Percentiles rank a stretch among this genome's conserved stretches.
Conservation (phyloP, 1,284 basidiomycete species). For the Trichosporon ovoides region DNA sequence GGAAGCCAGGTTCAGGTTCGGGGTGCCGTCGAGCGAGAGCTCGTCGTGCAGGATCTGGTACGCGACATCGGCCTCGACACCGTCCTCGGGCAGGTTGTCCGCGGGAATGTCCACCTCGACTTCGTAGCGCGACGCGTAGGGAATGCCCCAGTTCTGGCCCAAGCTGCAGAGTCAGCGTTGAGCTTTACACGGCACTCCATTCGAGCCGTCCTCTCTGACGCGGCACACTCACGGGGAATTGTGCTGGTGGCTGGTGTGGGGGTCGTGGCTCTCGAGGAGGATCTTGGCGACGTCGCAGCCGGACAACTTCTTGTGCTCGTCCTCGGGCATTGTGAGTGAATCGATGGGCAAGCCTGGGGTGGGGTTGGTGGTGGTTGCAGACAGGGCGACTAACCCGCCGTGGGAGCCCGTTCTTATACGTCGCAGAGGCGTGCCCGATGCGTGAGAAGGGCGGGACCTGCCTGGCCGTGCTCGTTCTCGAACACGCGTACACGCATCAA, state of each 20-base stretch:
- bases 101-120: conserved; percentile 43
- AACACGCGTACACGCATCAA: too few species aligned
- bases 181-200: too few species aligned
- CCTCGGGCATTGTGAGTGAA: neutral
- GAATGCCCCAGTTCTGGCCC: too few species aligned
- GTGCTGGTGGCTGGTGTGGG: neutral
- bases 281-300: conserved; percentile 47
- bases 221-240: neutral
- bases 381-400: too few species aligned
- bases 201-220: neutral
- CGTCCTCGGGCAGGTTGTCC: conserved; percentile 47
- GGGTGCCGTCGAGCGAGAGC: conserved; percentile 70
- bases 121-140: conserved; percentile 43
- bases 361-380: neutral
- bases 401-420: too few species aligned
- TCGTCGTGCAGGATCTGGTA: conserved; percentile 84
- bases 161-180: too few species aligned
- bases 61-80: conserved; percentile 50
- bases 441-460: too few species aligned
- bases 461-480: too few species aligned
- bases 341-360: neutral
- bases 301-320: conserved; percentile 22
- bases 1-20: conserved; percentile 70
- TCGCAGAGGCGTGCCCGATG: too few species aligned
- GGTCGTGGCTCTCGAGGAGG: conserved; percentile 23